Conservation (phyloP, 73 alveolate genomes). For the Paramecium primaurelia region DNA sequence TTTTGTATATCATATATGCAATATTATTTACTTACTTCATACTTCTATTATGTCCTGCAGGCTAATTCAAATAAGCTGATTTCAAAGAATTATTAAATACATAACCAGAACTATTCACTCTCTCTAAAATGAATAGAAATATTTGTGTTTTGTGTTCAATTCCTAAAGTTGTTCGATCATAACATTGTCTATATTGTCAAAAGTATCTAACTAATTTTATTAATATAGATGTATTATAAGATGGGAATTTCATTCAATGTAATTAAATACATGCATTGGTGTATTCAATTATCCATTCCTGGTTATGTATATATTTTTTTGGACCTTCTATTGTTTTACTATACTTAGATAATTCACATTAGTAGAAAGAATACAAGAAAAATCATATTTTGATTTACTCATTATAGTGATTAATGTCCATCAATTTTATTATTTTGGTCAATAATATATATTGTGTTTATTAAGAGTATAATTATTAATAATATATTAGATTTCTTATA, state of each 20-base stretch:
- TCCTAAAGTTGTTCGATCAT: neutral
- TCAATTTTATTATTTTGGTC: neutral
- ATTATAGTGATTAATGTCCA: neutral
- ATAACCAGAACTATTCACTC: neutral
- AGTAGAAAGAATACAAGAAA: neutral
- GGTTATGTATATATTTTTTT: neutral
- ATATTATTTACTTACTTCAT: neutral
- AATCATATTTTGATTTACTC: neutral
- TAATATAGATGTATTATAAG: neutral
- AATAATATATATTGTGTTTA: neutral
- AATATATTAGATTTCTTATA: neutral
- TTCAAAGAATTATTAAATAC: neutral
- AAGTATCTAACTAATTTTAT: neutral
- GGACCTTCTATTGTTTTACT: neutral
- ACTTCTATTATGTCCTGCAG: neutral
- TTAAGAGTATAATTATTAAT: neutral
- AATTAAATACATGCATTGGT: neutral
- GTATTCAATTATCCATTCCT: neutral
- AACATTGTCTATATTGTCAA: constrained; percentile 14
- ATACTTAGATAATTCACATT: neutral
- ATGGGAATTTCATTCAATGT: neutral
- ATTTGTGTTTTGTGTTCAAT: neutral
- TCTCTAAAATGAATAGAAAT: neutral
- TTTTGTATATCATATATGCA: neutral
- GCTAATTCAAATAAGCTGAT: neutral